Evolutionary conservation across 2,329 filamentous ascomycete species (phyloP).

Genomic region (Thyridium curvatum): DNA sequence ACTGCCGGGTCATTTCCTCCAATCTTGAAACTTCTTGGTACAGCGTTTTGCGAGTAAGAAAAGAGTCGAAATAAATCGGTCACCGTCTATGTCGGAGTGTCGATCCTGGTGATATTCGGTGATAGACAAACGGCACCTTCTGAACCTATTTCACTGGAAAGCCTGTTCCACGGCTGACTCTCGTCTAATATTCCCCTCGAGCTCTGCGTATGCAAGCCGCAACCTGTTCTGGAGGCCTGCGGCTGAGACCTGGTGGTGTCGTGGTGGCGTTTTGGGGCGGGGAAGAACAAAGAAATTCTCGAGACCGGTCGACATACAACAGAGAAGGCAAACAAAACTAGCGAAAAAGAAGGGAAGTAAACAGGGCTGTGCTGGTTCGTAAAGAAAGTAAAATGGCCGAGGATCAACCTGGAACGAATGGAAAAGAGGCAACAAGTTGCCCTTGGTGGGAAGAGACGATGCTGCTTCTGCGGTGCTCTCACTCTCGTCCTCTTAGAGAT

Average conservation of each 20-base stretch:
- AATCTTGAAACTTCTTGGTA: too few species aligned
- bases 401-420: slow-evolving; percentile 54
- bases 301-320: slow-evolving; percentile 16
- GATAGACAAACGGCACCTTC: too few species aligned
- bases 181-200: neutral
- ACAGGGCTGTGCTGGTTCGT: too few species aligned
- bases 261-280: neutral
- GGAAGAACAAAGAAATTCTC: slow-evolving; percentile 7
- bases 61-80: too few species aligned
- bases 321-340: slow-evolving; percentile 11
- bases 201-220: neutral
- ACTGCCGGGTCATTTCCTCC: neutral
- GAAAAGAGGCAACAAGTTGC: slow-evolving; percentile 26
- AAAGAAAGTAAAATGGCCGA: slow-evolving; percentile 33
- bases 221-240: too few species aligned
- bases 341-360: slow-evolving; percentile 14
- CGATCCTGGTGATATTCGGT: too few species aligned
- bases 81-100: too few species aligned
- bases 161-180: too few species aligned
- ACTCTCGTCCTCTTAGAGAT: slow-evolving; percentile 2
- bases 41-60: too few species aligned
- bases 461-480: neutral
- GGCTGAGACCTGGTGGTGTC: neutral
- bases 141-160: too few species aligned
- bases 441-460: slow-evolving; percentile 9